These are phyloP conservation scores for Maudiozyma bulderi DNA, from an alignment of 805 yeast genomes.

Conservation along the genomic window DNA sequence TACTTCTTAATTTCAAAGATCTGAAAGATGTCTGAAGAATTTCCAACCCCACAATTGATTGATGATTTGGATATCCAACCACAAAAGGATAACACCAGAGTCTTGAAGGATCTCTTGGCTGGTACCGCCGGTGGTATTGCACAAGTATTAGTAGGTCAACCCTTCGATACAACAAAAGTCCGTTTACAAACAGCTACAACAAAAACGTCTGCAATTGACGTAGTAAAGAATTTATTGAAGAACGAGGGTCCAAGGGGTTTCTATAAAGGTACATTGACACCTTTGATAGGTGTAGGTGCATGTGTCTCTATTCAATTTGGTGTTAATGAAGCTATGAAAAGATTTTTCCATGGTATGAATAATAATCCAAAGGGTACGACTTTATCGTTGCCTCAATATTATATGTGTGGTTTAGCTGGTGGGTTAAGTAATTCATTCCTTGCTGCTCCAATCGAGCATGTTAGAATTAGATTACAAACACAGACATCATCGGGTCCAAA, in stretches of 20 bases:
- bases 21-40: constrained; percentile 26
- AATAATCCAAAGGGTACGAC: constrained; percentile 26
- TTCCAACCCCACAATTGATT: constrained; percentile 25
- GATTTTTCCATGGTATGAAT: constrained; percentile 46
- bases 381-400: constrained; percentile 51
- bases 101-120: constrained; percentile 70
- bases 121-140: constrained; percentile 96
- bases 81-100: constrained; percentile 26
- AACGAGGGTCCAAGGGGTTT: constrained; percentile 83
- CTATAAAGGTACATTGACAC: constrained; percentile 90
- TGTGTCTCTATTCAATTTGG: constrained; percentile 95
- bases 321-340: constrained; percentile 88
- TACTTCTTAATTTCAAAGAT: too few relatives aligned
- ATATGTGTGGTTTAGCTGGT: constrained; percentile 83
- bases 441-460: constrained; percentile 91
- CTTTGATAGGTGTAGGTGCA: constrained; percentile 93
- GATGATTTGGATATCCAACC: constrained; percentile 21
- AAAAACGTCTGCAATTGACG: constrained; percentile 62
- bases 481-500: constrained; percentile 34
- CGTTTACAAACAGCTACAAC: constrained; percentile 82
- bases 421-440: constrained; percentile 85
- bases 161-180: constrained; percentile 91
- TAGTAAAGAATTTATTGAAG: constrained; percentile 55
- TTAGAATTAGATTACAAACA: constrained; percentile 86
- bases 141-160: constrained; percentile 92